A percentile compares a stretch with the other conserved stretches of the same genome.
These are phyloP conservation scores for Meyerozyma athensensis DNA, from an alignment of 1,139 yeast genomes.

Conservation along the genomic window DNA sequence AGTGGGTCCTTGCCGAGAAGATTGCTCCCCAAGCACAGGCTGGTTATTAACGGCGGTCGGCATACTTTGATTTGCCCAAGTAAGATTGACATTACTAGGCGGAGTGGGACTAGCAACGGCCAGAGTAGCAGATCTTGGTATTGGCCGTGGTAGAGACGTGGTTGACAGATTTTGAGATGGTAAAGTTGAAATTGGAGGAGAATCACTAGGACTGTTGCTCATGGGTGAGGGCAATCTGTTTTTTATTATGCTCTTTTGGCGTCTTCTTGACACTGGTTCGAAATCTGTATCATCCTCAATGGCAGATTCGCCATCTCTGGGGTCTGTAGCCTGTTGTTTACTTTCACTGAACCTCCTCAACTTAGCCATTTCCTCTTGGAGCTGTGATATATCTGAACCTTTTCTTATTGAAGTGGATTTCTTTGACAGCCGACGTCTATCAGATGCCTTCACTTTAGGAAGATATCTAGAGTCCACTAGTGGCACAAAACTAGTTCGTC, in stretches of 20 bases:
- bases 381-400: constrained; percentile 8
- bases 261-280: constrained; percentile 25
- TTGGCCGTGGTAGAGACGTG: background rate
- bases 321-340: constrained; percentile 17
- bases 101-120: background rate
- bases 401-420: constrained; percentile 7
- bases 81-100: background rate
- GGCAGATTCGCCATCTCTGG: constrained; percentile 19
- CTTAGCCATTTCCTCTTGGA: constrained; percentile 1
- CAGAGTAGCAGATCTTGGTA: background rate
- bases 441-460: constrained; percentile 11
- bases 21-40: background rate
- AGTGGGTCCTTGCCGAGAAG: background rate
- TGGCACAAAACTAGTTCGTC: constrained; percentile 47
- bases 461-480: constrained; percentile 38
- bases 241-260: constrained; percentile 17
- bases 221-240: constrained; percentile 3
- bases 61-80: constrained; percentile 11
- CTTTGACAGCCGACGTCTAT: constrained; percentile 7
- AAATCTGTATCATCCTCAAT: constrained; percentile 28
- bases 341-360: background rate
- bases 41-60: background rate
- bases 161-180: constrained; percentile 5
- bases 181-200: constrained; percentile 8
- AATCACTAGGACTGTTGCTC: constrained; percentile 7